Evolutionary conservation across 805 yeast genomes (phyloP), one percentile per base, ranked within the genome.

Genomic region (Hanseniaspora singularis): DNA sequence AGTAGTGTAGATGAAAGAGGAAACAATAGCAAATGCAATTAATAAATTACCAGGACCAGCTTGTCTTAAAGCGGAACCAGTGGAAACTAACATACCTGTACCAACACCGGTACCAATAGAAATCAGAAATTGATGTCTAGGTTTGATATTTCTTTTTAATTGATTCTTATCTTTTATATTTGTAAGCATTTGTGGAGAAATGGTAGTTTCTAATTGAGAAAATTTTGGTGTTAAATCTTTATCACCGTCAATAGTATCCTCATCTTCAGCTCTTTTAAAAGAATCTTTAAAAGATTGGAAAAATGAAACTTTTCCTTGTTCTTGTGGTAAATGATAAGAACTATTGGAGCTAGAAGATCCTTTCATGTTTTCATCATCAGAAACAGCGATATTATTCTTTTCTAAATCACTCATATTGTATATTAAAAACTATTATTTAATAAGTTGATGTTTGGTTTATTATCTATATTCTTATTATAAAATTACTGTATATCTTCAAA

Each of bases 51-150:
- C 71, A n/a, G 76, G 75, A 41, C 76, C 76, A 50, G 71, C 73
- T 23, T 58, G 52, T 22, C 58, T 56, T 33, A 72, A 54, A 4
- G 73, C 68, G 51, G 68, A 60, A 52, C 77, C 81, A 41, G 72
- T 65, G 54, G 80, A 81, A 43, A 76, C 76, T 52, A 72, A 64
- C 43, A 78, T 64, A 55, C 84, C 85, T 5, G 92, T 79, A 57
- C 95, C 95, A 50, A 84, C 79, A 43, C 89, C 80, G 46, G 92
- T 87, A 49, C 92, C 92, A 43, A 85, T 68, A 38, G 92, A 85
- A 61, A 84, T 79, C 76, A 82, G 74, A 51, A 76, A 73, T 51
- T 79, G 71, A 53, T 80, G 87, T 33, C 73, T 58, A 12, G 63
- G 52, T 32, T 58, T 58, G 23, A 60, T 58, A 15, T 56, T 54